These are phyloP conservation scores for Carpinus fangiana DNA, from an alignment of 306 rosid species.

Conservation along the genomic window DNA sequence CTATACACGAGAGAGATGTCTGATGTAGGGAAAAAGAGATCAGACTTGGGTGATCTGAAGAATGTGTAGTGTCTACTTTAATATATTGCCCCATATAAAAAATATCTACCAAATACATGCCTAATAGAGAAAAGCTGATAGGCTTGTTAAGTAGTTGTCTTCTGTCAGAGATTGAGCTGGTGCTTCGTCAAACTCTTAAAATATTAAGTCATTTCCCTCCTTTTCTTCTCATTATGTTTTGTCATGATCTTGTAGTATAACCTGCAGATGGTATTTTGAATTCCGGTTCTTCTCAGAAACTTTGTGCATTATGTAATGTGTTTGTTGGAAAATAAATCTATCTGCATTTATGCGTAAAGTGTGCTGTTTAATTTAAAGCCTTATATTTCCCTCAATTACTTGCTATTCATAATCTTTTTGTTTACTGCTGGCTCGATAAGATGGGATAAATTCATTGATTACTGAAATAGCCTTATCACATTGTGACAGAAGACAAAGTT, in stretches of 20 bases:
- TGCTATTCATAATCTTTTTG: background rate
- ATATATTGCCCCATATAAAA: background rate
- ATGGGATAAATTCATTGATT: background rate
- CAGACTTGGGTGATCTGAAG: background rate
- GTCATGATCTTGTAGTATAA: background rate
- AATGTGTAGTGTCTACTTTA: background rate
- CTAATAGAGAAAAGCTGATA: background rate
- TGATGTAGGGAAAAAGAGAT: background rate
- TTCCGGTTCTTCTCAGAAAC: background rate
- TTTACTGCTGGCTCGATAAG: background rate
- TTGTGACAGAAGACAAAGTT: constrained; percentile 45
- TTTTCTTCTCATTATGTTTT: background rate
- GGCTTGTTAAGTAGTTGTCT: background rate
- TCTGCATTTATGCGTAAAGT: background rate
- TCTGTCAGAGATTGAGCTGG: background rate
- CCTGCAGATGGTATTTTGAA: background rate
- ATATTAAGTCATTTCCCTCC: background rate
- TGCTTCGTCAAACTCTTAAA: background rate
- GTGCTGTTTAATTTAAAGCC: background rate
- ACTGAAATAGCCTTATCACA: constrained; percentile 28
- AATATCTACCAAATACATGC: background rate
- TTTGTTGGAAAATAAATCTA: background rate
- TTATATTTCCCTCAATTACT: background rate
- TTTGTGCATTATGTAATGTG: background rate
- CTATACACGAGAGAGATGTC: background rate